phyloP scores from a whole-genome alignment of 2,329 filamentous ascomycete species.

The Cladosporium sphaerospermum region DNA sequence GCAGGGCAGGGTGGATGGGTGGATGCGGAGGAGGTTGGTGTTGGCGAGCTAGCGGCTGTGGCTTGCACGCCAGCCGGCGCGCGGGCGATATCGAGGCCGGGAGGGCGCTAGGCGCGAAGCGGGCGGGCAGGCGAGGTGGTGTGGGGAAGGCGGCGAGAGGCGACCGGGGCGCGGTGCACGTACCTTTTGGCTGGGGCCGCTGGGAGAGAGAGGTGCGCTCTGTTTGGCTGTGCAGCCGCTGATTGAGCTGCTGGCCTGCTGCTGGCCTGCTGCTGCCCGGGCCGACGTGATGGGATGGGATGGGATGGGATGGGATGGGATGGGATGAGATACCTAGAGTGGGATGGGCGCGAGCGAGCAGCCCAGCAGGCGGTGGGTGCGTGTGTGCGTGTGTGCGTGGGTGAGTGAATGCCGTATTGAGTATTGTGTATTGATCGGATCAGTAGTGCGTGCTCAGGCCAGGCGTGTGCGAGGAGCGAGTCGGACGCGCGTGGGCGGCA shows the following conservation, averaged over 20 bases:
- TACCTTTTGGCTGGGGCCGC: neutral
- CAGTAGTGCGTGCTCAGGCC: too few species aligned
- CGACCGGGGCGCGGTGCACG: neutral
- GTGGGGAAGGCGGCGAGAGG: neutral
- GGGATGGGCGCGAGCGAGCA: too few species aligned
- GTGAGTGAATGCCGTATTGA: too few species aligned
- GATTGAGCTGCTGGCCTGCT: neutral
- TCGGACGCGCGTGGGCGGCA: neutral
- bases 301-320: too few species aligned
- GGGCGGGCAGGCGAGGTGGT: slow-evolving; percentile 7
- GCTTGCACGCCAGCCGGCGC: slow-evolving; percentile 8
- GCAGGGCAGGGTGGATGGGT: neutral
- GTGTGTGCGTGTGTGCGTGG: too few species aligned
- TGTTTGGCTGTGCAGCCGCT: neutral
- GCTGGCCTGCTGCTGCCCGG: neutral
- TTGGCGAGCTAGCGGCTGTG: slow-evolving; percentile 20
- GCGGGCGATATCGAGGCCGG: slow-evolving; percentile 2
- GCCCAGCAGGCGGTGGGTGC: too few species aligned
- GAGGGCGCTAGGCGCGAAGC: slow-evolving; percentile 11
- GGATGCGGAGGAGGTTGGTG: slow-evolving; percentile 22
- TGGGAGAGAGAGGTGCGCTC: neutral
- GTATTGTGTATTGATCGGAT: too few species aligned
- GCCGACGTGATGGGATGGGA: too few species aligned
- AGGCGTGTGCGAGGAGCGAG: too few species aligned
- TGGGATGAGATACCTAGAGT: too few species aligned